A percentile compares a stretch with the other conserved stretches of the same genome.
Evolutionary conservation across 2,329 filamentous ascomycete species (phyloP).

Genomic region (Phaeosphaeriaceae sp.): DNA sequence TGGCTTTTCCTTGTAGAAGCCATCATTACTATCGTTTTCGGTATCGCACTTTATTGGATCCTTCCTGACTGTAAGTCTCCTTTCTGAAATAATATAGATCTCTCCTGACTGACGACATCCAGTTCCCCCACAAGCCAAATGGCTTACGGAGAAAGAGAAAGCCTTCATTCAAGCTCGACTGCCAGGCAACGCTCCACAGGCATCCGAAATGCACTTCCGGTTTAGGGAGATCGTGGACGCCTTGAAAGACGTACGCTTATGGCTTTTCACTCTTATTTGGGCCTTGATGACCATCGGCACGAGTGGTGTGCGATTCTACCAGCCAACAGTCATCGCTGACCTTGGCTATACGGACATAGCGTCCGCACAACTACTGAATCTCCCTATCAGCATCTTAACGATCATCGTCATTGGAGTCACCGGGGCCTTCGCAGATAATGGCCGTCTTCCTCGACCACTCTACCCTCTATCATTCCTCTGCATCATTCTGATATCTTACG

Average conservation of each 20-base stretch:
- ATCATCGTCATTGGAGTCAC: constrained; percentile 60
- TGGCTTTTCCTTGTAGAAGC: constrained; percentile 28
- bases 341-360: constrained; percentile 21
- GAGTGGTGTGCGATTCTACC: constrained; percentile 26
- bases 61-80: constrained; percentile 14
- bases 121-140: constrained; percentile 29
- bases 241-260: constrained; percentile 58
- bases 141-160: constrained; percentile 50
- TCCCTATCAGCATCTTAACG: constrained; percentile 18
- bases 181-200: constrained; percentile 51
- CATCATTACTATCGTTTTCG: constrained; percentile 18
- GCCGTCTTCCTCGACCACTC: constrained; percentile 48
- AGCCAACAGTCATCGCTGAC: constrained; percentile 36
- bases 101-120: background rate
- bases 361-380: constrained; percentile 17
- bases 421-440: constrained; percentile 30
- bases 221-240: constrained; percentile 57
- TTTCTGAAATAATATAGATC: background rate
- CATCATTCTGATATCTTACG: constrained; percentile 54
- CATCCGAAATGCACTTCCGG: constrained; percentile 52
- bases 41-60: constrained; percentile 15
- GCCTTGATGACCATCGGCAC: constrained; percentile 46
- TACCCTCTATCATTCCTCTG: constrained; percentile 52
- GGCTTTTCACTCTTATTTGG: constrained; percentile 57
- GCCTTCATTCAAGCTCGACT: constrained; percentile 57